Conservation (phyloP, 2,329 filamentous ascomycete genomes). For the Calonectria pteridis region DNA sequence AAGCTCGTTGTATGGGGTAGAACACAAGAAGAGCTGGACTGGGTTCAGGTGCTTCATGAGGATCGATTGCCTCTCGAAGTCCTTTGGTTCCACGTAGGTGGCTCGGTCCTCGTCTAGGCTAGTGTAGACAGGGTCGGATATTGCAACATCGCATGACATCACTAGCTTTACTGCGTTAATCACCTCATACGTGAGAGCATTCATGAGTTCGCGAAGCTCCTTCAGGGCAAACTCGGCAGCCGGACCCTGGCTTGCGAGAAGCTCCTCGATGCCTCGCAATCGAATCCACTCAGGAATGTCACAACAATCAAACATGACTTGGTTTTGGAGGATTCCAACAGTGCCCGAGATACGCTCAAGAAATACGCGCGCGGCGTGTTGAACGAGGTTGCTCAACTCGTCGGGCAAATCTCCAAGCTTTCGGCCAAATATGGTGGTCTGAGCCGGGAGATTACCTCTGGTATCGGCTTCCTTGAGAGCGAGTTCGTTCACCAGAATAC, state of each 20-base stretch:
- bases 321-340: conserved; percentile 48
- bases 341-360: conserved; percentile 57
- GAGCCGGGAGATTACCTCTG: conserved; percentile 5
- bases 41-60: conserved; percentile 32
- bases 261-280: conserved; percentile 41
- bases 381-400: conserved; percentile 66
- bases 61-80: conserved; percentile 37
- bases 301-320: conserved; percentile 48
- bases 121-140: not conserved
- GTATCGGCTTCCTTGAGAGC: conserved; percentile 60
- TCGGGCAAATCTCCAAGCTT: conserved; percentile 63
- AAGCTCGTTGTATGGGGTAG: conserved; percentile 52
- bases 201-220: conserved; percentile 40
- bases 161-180: conserved; percentile 31
- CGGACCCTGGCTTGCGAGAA: conserved; percentile 36
- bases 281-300: conserved; percentile 51
- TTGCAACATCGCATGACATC: not conserved
- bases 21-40: conserved; percentile 45
- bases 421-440: conserved; percentile 59
- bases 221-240: conserved; percentile 28
- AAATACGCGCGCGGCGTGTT: conserved; percentile 69
- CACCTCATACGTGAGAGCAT: conserved; percentile 31
- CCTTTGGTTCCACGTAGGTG: conserved; percentile 50
- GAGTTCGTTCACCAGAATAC: conserved; percentile 72
- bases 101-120: conserved; percentile 51